Conservation (phyloP, 306 rosid species). For the Quercus rubra region DNA sequence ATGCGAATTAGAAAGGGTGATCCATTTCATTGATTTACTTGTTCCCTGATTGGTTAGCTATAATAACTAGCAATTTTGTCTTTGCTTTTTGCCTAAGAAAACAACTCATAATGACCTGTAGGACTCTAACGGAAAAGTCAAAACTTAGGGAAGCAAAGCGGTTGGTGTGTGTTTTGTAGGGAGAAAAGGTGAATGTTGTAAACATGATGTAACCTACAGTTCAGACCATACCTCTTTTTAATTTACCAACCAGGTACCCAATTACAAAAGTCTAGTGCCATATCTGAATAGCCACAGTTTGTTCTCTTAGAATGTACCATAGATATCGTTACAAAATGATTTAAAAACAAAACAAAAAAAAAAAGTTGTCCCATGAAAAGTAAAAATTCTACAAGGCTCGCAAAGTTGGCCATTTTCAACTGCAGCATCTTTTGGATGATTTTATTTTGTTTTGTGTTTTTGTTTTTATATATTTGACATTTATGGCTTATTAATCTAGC, state of each 20-base stretch:
- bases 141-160: constrained; percentile 35
- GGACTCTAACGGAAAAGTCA: constrained; percentile 40
- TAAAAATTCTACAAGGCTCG: background rate
- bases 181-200: constrained; percentile 25
- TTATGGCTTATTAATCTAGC: too few relatives aligned
- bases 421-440: too few relatives aligned
- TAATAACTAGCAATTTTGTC: constrained; percentile 33
- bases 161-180: constrained; percentile 30
- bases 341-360: background rate
- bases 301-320: background rate
- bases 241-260: constrained; percentile 8
- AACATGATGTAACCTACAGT: constrained; percentile 15
- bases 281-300: constrained; percentile 8
- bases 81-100: constrained; percentile 44
- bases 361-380: background rate
- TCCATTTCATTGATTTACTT: constrained; percentile 19
- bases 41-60: constrained; percentile 43
- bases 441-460: too few relatives aligned
- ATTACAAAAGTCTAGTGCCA: constrained; percentile 31
- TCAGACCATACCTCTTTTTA: background rate
- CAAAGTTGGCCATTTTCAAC: background rate
- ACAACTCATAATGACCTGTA: constrained; percentile 38
- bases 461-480: too few relatives aligned
- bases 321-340: background rate
- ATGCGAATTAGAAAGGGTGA: constrained; percentile 18